Evolutionary conservation across 768 basidiomycete genomes (phyloP), one percentile per base, ranked within the genome.

Genomic region (Hypholoma fasciculare): DNA sequence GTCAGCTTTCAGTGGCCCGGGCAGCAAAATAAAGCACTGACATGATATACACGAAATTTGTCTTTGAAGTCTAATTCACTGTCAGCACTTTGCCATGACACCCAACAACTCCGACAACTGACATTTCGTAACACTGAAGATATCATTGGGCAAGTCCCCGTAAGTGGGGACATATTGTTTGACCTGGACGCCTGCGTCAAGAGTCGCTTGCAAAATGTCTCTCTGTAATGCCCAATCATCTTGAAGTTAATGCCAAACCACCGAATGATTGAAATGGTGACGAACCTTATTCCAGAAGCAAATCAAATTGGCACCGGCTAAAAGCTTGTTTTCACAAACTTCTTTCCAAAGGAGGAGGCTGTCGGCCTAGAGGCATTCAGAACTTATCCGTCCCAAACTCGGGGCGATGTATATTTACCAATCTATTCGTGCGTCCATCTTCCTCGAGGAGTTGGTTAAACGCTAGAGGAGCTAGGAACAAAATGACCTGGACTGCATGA

Each of bases 381-480:
- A 43, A 37, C 48, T 36, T 19, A 47, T 20, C 14, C 19, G 30
- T 23, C 19, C 6, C 19, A 40, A 30, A 19, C 4, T 12, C 26
- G 19, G 30, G 51, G 30, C 34, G 12, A 30, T 17, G 11, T 30
- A 7, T 17, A 56, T 79, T 23, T 55, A 85, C 86, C 42, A 92
- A 74, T 20, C 89, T 77, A 65, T 92, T 92, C 1, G 89, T 74
- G 46, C 75, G 76, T 4, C 74, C 71, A 64, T 90, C 81, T 65
- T 92, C 90, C 20, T 90, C 85, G 6, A 93, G 83, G 40, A 81
- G 78, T 63, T 89, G 83, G 64, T 92, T 86, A 67, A 92, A 90
- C 0, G 85, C 78, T 1, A 92, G 78, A 0, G 90, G 90, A 0
- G 88, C 91, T n/a, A 93, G 79, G 71, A 93, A 92, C 38, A 93